A percentile compares a stretch with the other conserved stretches of the same genome.
phyloP scores from a whole-genome alignment of 768 basidiomycete species.

The Hydnum rufescens region DNA sequence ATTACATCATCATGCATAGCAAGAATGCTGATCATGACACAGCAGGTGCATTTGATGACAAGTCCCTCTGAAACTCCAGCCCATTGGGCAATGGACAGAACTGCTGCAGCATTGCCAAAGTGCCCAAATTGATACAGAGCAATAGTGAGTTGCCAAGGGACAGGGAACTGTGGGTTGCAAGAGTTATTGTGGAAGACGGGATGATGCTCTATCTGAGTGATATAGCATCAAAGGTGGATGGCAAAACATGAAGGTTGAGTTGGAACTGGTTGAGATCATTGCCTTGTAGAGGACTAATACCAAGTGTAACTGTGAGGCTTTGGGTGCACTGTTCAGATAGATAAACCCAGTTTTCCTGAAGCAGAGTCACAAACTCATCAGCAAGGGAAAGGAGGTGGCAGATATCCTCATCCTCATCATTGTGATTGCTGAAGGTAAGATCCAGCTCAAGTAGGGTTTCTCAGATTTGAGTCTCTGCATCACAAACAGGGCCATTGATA shows the following conservation, averaged over 20 bases:
- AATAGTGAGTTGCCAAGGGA: conserved; percentile 21
- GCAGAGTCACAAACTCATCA: too few species aligned
- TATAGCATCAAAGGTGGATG: conserved; percentile 21
- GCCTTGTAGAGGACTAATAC: neutral
- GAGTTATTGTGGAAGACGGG: conserved; percentile 17
- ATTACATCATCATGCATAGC: conserved; percentile 15
- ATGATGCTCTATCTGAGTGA: conserved; percentile 12
- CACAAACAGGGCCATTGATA: too few species aligned
- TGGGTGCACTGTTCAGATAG: too few species aligned
- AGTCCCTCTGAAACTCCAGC: conserved; percentile 21
- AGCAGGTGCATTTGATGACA: conserved; percentile 14
- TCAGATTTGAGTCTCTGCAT: too few species aligned
- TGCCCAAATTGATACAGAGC: conserved; percentile 23
- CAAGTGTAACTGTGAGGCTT: neutral
- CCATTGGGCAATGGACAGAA: conserved; percentile 21
- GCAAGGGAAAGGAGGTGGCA: too few species aligned
- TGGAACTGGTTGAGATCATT: conserved; percentile 18
- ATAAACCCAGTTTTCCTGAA: too few species aligned
- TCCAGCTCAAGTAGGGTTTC: too few species aligned
- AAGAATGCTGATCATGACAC: conserved; percentile 19
- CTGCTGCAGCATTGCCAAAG: conserved; percentile 21
- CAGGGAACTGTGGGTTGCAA: conserved; percentile 13
- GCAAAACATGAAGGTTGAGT: conserved; percentile 16
- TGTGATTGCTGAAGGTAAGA: too few species aligned
- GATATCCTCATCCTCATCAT: too few species aligned